Evolutionary conservation across 495 filamentous ascomycete species (phyloP).

Genomic region (Talaromyces thailandensis): DNA sequence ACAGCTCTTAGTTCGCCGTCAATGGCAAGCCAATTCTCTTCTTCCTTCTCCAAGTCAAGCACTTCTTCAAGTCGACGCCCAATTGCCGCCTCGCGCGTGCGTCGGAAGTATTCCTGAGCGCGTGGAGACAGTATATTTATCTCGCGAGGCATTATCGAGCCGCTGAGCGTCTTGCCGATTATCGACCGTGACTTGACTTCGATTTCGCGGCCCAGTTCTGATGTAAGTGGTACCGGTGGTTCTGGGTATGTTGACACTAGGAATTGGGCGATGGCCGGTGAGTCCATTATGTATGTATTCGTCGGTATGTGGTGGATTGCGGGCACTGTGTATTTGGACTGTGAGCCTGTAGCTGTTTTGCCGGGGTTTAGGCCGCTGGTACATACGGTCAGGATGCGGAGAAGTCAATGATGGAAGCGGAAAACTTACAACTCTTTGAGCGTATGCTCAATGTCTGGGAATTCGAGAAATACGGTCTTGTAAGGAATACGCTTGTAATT

Average conservation of each 20-base stretch:
- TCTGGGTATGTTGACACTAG: constrained; percentile 29
- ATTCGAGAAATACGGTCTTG: constrained; percentile 29
- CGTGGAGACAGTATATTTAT: constrained; percentile 28
- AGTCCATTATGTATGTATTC: constrained; percentile 33
- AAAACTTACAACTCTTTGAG: constrained; percentile 27
- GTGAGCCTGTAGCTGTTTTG: constrained; percentile 12
- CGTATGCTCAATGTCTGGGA: constrained; percentile 34
- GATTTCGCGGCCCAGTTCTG: constrained; percentile 25
- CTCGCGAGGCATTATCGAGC: constrained; percentile 25
- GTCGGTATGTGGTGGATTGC: constrained; percentile 31
- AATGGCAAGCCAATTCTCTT: constrained; percentile 18
- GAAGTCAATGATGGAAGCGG: background rate
- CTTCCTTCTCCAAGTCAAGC: constrained; percentile 22
- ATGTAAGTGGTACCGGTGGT: constrained; percentile 21
- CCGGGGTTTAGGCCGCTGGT: constrained; percentile 17
- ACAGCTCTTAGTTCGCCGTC: constrained; percentile 15
- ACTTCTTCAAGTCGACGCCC: constrained; percentile 26
- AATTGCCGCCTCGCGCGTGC: constrained; percentile 25
- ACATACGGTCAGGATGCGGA: constrained; percentile 8
- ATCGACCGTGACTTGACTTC: constrained; percentile 20
- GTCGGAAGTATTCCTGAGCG: constrained; percentile 28
- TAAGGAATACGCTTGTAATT: constrained; percentile 34
- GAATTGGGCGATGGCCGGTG: constrained; percentile 26
- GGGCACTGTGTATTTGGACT: constrained; percentile 30
- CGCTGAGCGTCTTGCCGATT: constrained; percentile 14